These are phyloP conservation scores for Citrullus mucosospermus DNA, from an alignment of 306 rosid genomes.

Conservation along the genomic window DNA sequence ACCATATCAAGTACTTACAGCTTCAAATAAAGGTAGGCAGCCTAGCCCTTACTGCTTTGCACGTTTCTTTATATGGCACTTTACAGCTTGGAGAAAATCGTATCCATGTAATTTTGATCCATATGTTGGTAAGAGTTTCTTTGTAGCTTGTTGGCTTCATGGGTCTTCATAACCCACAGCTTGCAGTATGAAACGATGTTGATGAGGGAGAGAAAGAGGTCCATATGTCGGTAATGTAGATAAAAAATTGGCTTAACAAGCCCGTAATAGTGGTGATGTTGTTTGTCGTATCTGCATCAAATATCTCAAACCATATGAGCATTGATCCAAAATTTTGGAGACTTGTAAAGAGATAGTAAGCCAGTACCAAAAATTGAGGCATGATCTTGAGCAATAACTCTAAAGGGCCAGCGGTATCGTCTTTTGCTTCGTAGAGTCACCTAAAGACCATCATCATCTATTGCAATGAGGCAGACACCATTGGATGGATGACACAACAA, in stretches of 20 bases:
- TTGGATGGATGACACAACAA: neutral
- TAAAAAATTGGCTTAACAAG: neutral
- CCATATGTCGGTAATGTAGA: neutral
- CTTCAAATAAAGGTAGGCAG: conserved; percentile 58
- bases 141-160: neutral
- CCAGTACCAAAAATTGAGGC: neutral
- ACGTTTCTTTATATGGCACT: neutral
- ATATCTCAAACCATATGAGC: neutral
- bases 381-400: neutral
- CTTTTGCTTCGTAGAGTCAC: neutral
- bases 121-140: neutral
- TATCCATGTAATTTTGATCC: neutral
- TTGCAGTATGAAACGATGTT: neutral
- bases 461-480: neutral
- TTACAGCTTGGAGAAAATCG: neutral
- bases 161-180: neutral
- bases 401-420: neutral
- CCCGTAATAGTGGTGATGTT: neutral
- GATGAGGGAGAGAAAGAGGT: neutral
- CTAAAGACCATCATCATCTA: neutral
- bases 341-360: neutral
- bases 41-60: neutral
- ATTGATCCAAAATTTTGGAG: neutral
- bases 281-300: neutral
- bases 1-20: conserved; percentile 70